Evolutionary conservation across 1,139 yeast species (phyloP), one percentile per base, ranked within the genome.

Genomic region (Komagataea norvegica): DNA sequence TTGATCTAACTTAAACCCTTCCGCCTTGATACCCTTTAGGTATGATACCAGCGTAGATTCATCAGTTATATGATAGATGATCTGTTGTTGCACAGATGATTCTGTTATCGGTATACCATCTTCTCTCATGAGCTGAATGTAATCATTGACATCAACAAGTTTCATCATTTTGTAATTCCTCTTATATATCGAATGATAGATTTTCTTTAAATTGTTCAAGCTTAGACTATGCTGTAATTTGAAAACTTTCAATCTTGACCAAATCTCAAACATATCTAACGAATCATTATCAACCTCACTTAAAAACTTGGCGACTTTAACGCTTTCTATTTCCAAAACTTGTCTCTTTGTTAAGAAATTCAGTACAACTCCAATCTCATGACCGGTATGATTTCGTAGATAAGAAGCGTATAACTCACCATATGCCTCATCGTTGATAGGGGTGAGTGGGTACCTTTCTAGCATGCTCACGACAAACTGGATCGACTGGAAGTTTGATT

Each of bases 381-480:
- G 21, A 0, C 40, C 34, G 6, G 37, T 33, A 3, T 47, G 54
- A 25, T 44, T 32, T 18, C 31, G 29, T 8, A 42, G 18, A 34
- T 45, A 51, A 8, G 43, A 39, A 2, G 35, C 17, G 11, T 43
- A 42, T 8, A 52, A 16, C 3, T 33, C 32, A 4, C 48, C 50
- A 40, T 42, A 48, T 2, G 54, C 46, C 3, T 26, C 33, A 9
- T 43, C 41, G 21, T 43, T 40, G 31, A 53, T 42, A 9, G 48
- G 46, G 1, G 49, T 36, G 9, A 43, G 25, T 5, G 49, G 48
- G 17, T 48, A 41, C 36, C 44, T 42, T 20, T 43, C 41, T 16
- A 51, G 34, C 20, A 49, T n/a, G 8, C 47, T 49, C 6, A 47
- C 33, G 4, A 43, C 53, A 33, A 51, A 51, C 16, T 37, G 38